Conservation (phyloP, 2,329 filamentous ascomycete species). For the Xylariaceae sp. region DNA sequence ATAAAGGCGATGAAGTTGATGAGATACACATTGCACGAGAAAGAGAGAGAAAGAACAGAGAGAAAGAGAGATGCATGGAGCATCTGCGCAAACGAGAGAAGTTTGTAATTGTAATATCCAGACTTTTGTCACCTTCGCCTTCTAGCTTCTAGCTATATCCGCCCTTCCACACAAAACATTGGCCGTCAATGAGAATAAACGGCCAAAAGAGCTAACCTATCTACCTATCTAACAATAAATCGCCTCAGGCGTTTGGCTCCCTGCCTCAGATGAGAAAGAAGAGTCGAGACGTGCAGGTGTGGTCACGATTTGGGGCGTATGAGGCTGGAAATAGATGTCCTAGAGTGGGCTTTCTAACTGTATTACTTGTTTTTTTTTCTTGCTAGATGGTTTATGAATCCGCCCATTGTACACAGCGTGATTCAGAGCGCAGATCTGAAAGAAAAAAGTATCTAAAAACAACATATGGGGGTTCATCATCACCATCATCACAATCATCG, state of each 20-base stretch:
- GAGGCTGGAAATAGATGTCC: conserved; percentile 3
- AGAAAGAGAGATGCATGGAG: background rate
- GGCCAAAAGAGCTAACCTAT: too few species aligned
- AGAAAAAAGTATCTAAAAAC: background rate
- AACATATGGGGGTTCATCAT: background rate
- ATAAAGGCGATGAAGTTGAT: conserved; percentile 14
- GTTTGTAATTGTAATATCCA: conserved; percentile 1
- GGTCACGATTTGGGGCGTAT: background rate
- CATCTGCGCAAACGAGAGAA: background rate
- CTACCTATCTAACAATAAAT: too few species aligned
- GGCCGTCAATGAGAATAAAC: too few species aligned
- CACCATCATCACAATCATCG: too few species aligned
- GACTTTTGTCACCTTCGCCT: background rate
- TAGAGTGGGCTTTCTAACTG: conserved; percentile 3
- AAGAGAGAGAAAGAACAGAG: background rate
- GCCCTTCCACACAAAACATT: too few species aligned
- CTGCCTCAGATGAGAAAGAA: background rate
- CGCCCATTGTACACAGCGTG: conserved; percentile 10
- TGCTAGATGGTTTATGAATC: background rate
- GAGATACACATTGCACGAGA: background rate
- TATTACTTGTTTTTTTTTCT: conserved; percentile 8
- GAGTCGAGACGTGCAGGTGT: background rate
- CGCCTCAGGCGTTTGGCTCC: too few species aligned
- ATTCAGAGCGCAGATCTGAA: conserved; percentile 3
- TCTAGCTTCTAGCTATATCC: background rate